Evolutionary conservation across 2,329 filamentous ascomycete species (phyloP), one percentile per base, ranked within the genome.

Genomic region (Pseudopithomyces maydicus): DNA sequence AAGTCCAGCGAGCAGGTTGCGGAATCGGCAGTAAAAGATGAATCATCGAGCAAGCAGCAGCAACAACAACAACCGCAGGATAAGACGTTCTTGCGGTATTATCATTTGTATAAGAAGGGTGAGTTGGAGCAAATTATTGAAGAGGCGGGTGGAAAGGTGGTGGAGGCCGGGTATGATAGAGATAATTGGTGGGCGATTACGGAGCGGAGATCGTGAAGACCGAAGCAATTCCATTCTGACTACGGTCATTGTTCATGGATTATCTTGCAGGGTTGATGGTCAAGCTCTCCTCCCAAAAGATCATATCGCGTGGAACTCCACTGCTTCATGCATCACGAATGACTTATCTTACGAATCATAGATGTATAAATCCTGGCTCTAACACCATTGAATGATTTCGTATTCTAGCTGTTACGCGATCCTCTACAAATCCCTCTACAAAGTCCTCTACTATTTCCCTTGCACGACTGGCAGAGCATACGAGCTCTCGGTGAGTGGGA

Each of bases 111-210:
- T 77, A 84, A 86, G 52, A 85, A 91, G 72, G 91, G 91, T 15
- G 95, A 99, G 79, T 81, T 99, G 56, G 92, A 97, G 73, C 83
- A 86, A 42, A 90, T 97, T 73, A 85, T 97, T 55, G 74, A 76
- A 49, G 82, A 84, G 15, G 93, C 89, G 19, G 92, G 92, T 17
- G 95, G 93, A 7, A 78, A 77, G 47, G 86, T 97, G 14, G 68
- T 95, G 22, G 88, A 91, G 63, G 87, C 86, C 57, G 95, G 95
- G 33, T 99, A 98, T 77, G 95, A 99, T 74, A 93, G 88, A 79
- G 95, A 98, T 73, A 99, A 99, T 78, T 98, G 95, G 95, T 99
- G 94, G 94, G 92, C 88, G 52, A 88, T 97, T 72, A 84, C 81
- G 14, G 60, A 52, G 15, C 49, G 29, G 12, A 43, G 38, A 22